These are phyloP conservation scores for Haplosporangium sp. DNA, from an alignment of 371 early-diverging fungal genomes.

Conservation along the genomic window DNA sequence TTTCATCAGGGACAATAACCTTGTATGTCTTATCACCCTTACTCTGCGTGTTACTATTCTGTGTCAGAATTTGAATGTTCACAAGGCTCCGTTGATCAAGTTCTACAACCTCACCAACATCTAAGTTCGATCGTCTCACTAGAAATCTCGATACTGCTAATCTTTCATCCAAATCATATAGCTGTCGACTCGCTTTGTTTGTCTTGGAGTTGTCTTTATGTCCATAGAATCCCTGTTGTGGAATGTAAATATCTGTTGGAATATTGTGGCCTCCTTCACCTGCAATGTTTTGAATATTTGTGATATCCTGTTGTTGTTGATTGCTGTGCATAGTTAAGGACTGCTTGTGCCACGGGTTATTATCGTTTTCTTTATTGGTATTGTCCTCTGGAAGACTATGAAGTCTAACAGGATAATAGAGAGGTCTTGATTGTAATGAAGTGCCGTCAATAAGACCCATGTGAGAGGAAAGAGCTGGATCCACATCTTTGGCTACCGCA, in stretches of 20 bases:
- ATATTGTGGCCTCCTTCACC: not conserved
- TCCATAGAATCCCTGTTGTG: not conserved
- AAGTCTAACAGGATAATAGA: not conserved
- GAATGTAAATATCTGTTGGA: not conserved
- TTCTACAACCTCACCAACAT: not conserved
- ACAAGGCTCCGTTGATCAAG: constrained; percentile 21
- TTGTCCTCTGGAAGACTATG: not conserved
- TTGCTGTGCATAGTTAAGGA: not conserved
- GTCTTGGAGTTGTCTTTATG: not conserved
- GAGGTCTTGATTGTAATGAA: not conserved
- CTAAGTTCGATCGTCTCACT: too few relatives aligned
- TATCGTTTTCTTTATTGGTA: not conserved
- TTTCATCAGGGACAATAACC: not conserved
- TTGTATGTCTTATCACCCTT: constrained; percentile 10
- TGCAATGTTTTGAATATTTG: not conserved
- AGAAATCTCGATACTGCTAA: not conserved
- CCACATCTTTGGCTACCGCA: too few relatives aligned
- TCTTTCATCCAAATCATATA: not conserved
- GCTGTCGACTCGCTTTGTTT: not conserved
- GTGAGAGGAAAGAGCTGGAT: not conserved
- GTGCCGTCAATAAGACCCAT: not conserved
- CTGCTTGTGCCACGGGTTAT: not conserved
- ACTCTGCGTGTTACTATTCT: constrained; percentile 25
- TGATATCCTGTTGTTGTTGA: not conserved
- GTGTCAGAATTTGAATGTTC: constrained; percentile 29